phyloP scores from a whole-genome alignment of 2,329 filamentous ascomycete species.

The Thelonectria discophora region DNA sequence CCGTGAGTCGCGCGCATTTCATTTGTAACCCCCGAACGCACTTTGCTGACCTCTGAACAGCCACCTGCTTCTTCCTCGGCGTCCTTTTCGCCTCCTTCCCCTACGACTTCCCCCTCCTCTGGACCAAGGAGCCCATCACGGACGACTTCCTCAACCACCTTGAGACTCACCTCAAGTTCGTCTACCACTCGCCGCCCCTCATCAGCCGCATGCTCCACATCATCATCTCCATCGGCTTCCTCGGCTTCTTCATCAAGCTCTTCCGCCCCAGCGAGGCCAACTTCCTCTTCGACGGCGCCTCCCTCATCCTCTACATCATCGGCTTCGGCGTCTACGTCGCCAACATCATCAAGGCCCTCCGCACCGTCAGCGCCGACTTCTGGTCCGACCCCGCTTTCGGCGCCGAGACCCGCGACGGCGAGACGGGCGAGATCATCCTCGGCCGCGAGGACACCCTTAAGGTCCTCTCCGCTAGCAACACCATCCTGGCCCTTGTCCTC shows the following conservation, averaged over 20 bases:
- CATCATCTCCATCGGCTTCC: slow-evolving; percentile 84
- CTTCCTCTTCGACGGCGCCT: slow-evolving; percentile 90
- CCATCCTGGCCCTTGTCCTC: slow-evolving; percentile 90
- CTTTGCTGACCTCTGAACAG: slow-evolving; percentile 52
- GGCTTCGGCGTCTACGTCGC: slow-evolving; percentile 92
- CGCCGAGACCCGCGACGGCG: slow-evolving; percentile 49
- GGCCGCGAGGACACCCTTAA: slow-evolving; percentile 88
- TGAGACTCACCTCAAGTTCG: slow-evolving; percentile 88
- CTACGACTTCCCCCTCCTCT: slow-evolving; percentile 92
- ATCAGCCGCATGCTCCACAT: slow-evolving; percentile 95
- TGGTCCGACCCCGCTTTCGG: slow-evolving; percentile 60
- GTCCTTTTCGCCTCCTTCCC: slow-evolving; percentile 97
- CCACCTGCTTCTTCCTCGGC: slow-evolving; percentile 96
- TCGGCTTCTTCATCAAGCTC: slow-evolving; percentile 92
- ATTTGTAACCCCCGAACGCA: not conserved
- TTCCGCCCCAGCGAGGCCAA: slow-evolving; percentile 95
- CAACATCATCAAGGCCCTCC: slow-evolving; percentile 95
- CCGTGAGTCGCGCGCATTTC: slow-evolving; percentile 65
- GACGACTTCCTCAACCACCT: slow-evolving; percentile 81
- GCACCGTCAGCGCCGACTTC: slow-evolving; percentile 78
- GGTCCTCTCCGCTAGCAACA: slow-evolving; percentile 93
- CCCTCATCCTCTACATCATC: slow-evolving; percentile 82
- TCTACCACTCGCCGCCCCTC: slow-evolving; percentile 90
- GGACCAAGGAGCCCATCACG: slow-evolving; percentile 72
- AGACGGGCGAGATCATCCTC: slow-evolving; percentile 71